Percentiles rank a stretch among this genome's conserved stretches.
These are phyloP conservation scores for Penicillium dipodomyicola DNA, from an alignment of 495 filamentous ascomycete species.

Conservation along the genomic window DNA sequence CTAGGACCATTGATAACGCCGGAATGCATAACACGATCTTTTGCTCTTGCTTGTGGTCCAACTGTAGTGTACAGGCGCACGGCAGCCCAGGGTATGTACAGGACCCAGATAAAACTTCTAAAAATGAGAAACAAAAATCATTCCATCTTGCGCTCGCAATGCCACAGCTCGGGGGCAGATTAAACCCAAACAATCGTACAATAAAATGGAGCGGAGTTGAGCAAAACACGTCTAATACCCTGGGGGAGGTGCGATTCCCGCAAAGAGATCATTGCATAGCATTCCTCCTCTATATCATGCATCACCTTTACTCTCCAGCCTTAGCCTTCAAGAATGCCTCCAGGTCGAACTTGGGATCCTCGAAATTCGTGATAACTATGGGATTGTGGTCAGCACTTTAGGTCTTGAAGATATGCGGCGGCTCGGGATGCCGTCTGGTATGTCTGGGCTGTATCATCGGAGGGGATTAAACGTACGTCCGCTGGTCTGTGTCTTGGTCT, in stretches of 20 bases:
- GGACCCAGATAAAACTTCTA: slow-evolving; percentile 49
- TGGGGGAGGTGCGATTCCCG: slow-evolving; percentile 37
- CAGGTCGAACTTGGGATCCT: slow-evolving; percentile 83
- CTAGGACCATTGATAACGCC: slow-evolving; percentile 23
- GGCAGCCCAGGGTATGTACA: slow-evolving; percentile 52
- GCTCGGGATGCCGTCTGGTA: slow-evolving; percentile 3
- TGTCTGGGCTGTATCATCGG: not conserved
- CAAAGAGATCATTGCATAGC: slow-evolving; percentile 36
- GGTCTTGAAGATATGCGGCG: slow-evolving; percentile 4
- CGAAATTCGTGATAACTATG: slow-evolving; percentile 78
- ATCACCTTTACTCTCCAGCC: slow-evolving; percentile 48
- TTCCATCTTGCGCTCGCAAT: slow-evolving; percentile 50
- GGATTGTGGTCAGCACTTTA: slow-evolving; percentile 23
- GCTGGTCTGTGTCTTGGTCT: slow-evolving; percentile 46
- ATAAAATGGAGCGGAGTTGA: slow-evolving; percentile 40
- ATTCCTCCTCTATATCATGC: slow-evolving; percentile 34
- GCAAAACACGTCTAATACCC: slow-evolving; percentile 40
- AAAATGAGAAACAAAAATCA: slow-evolving; percentile 38
- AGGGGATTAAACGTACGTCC: slow-evolving; percentile 55
- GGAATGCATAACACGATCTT: slow-evolving; percentile 44
- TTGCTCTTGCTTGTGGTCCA: slow-evolving; percentile 47
- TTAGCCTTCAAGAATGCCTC: slow-evolving; percentile 76
- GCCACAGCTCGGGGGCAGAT: slow-evolving; percentile 45
- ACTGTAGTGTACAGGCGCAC: slow-evolving; percentile 48
- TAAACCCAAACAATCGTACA: slow-evolving; percentile 53